Evolutionary conservation across 306 rosid species (phyloP).

Genomic region (Rosa multiflora): DNA sequence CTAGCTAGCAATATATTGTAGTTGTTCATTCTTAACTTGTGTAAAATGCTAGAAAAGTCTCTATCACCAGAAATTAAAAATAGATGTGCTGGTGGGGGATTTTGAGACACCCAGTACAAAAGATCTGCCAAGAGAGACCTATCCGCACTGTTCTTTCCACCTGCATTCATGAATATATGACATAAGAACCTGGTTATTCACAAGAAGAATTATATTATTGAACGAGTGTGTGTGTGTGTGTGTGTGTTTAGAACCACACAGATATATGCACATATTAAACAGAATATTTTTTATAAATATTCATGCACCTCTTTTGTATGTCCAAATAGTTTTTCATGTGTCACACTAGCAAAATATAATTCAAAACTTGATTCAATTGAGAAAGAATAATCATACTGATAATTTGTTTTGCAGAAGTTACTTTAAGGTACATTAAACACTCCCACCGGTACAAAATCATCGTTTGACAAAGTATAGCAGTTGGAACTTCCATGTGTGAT

Average conservation of each 20-base stretch:
- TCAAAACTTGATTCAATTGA: not conserved
- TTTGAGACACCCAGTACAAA: conserved; percentile 85
- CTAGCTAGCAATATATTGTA: conserved; percentile 83
- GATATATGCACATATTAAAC: too few species aligned
- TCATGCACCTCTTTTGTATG: not conserved
- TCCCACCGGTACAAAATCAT: not conserved
- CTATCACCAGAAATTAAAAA: conserved; percentile 76
- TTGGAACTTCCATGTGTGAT: not conserved
- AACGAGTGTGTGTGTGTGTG: not conserved
- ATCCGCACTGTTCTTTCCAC: conserved; percentile 83
- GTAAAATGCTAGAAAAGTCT: conserved; percentile 70
- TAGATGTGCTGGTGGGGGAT: conserved; percentile 97
- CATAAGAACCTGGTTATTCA: not conserved
- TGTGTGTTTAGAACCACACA: not conserved
- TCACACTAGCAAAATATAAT: not conserved
- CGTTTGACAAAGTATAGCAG: not conserved
- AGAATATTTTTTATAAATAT: too few species aligned
- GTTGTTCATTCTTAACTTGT: conserved; percentile 80
- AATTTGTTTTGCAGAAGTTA: not conserved
- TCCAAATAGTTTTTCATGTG: not conserved
- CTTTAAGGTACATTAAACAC: not conserved
- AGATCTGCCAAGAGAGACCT: conserved; percentile 78
- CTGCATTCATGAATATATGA: conserved; percentile 42
- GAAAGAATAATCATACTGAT: not conserved
- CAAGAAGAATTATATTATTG: not conserved